Conservation (phyloP, 1,284 basidiomycete genomes). For the Omphalotus olearius region DNA sequence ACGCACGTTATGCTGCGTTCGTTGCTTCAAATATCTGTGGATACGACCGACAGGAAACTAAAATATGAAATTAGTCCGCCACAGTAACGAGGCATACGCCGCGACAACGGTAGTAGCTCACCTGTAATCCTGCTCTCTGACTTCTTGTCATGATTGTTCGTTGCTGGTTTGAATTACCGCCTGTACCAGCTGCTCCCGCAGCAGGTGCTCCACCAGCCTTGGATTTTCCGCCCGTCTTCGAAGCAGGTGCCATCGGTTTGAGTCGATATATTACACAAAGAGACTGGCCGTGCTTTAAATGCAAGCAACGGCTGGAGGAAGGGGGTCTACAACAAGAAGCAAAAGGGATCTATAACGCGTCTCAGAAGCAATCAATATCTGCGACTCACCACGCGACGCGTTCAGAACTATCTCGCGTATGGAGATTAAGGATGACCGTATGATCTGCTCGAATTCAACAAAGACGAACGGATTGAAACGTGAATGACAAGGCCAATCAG, state of each 20-base stretch:
- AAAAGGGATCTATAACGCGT: background rate
- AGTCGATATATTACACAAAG: background rate
- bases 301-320: background rate
- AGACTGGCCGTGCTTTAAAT: background rate
- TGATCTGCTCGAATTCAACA: too few relatives aligned
- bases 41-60: constrained; percentile 94
- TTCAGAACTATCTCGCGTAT: background rate
- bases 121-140: constrained; percentile 82
- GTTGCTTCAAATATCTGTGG: constrained; percentile 90
- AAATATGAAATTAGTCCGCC: background rate
- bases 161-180: constrained; percentile 17
- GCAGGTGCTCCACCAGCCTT: constrained; percentile 31
- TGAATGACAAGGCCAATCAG: too few relatives aligned
- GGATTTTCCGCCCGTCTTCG: constrained; percentile 41
- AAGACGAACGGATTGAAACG: too few relatives aligned
- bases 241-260: constrained; percentile 32
- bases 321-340: background rate
- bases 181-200: constrained; percentile 18
- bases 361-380: background rate
- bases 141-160: constrained; percentile 58
- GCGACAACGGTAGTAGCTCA: constrained; percentile 31
- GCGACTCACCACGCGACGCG: constrained; percentile 8
- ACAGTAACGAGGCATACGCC: constrained; percentile 2
- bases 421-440: too few relatives aligned
- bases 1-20: constrained; percentile 91